phyloP scores from a whole-genome alignment of 768 basidiomycete species.

The Mycena floridula region DNA sequence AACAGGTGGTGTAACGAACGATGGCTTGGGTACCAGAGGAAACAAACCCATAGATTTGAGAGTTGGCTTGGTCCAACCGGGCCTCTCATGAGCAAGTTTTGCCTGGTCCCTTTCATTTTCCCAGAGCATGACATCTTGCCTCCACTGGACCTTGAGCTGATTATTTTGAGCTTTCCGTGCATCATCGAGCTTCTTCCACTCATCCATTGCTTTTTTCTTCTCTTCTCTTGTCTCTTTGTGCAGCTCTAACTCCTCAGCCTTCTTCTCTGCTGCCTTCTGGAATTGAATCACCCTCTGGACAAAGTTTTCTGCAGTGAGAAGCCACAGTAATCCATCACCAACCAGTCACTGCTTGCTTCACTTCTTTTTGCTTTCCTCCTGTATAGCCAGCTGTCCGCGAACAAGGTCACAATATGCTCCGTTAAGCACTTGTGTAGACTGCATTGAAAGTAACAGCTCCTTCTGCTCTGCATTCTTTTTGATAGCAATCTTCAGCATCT shows the following conservation, averaged over 20 bases:
- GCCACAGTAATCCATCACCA: neutral
- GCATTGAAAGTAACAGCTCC: conserved; percentile 6
- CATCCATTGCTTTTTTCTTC: neutral
- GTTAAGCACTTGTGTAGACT: conserved; percentile 11
- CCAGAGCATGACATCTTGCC: too few relatives aligned
- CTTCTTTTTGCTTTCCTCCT: conserved; percentile 9
- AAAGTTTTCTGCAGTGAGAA: neutral
- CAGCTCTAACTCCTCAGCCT: neutral
- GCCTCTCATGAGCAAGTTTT: too few relatives aligned
- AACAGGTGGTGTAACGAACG: too few relatives aligned
- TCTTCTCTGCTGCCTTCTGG: neutral
- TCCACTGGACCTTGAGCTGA: too few relatives aligned
- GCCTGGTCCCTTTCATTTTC: too few relatives aligned
- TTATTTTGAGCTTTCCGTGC: too few relatives aligned
- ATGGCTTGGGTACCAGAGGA: too few relatives aligned
- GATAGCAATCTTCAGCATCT: neutral
- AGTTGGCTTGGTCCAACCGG: too few relatives aligned
- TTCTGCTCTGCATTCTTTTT: neutral
- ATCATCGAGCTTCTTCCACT: neutral
- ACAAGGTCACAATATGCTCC: conserved; percentile 10
- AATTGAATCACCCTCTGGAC: neutral
- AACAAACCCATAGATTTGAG: too few relatives aligned
- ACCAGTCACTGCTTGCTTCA: conserved; percentile 1
- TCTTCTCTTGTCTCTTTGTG: neutral
- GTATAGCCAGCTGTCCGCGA: conserved; percentile 9